Conservation (phyloP, 2,329 filamentous ascomycete species). For the Macroventuria anomochaeta region DNA sequence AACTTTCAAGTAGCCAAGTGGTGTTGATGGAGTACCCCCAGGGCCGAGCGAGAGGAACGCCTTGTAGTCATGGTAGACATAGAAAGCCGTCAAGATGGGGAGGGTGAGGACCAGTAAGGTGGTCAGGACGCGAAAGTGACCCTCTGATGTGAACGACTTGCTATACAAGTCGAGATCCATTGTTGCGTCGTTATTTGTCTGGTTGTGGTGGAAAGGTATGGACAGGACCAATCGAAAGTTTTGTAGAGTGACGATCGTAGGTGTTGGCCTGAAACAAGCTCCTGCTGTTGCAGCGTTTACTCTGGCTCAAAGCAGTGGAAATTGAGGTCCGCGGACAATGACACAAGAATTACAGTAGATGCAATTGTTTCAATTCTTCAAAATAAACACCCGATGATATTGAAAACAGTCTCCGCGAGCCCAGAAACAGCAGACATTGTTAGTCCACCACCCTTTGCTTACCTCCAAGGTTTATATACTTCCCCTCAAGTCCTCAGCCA, state of each 20-base stretch:
- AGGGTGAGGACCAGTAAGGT: conserved; percentile 32
- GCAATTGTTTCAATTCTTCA: not conserved
- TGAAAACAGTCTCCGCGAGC: not conserved
- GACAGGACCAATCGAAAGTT: not conserved
- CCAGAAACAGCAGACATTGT: not conserved
- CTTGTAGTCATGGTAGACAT: conserved; percentile 72
- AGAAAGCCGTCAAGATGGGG: conserved; percentile 37
- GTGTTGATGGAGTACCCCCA: conserved; percentile 78
- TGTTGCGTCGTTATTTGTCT: not conserved
- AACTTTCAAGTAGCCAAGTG: conserved; percentile 74
- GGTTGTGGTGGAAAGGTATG: not conserved
- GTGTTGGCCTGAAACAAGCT: not conserved
- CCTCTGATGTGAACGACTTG: conserved; percentile 12
- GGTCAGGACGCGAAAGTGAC: conserved; percentile 24
- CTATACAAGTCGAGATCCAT: not conserved
- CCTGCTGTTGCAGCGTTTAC: not conserved
- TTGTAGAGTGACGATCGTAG: not conserved
- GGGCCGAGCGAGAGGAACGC: conserved; percentile 80
- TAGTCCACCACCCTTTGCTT: not conserved
- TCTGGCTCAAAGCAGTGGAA: not conserved
- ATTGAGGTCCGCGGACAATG: conserved; percentile 10
- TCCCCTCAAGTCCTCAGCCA: conserved; percentile 1
- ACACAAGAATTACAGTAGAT: conserved; percentile 8
- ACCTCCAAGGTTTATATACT: conserved; percentile 7
- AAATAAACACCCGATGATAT: not conserved